Evolutionary conservation across 345 rosid genomes (phyloP).

Genomic region (Eucalyptus guilfoylei): DNA sequence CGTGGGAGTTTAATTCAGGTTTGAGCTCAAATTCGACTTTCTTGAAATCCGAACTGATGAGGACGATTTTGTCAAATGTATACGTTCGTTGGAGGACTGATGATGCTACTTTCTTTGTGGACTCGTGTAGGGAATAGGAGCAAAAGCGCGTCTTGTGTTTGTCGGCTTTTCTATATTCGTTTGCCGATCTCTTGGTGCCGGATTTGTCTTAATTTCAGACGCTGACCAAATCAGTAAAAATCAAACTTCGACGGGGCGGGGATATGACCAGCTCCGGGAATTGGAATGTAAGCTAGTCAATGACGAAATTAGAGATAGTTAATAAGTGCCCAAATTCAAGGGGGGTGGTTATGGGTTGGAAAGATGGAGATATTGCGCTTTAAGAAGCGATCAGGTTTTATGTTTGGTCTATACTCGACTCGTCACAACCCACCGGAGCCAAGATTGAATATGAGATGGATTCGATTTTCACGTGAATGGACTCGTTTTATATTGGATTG

Average conservation of each 20-base stretch:
- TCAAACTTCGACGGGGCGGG: neutral
- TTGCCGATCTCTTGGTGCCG: neutral
- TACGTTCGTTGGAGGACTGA: too few relatives aligned
- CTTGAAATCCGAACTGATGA: fast-evolving
- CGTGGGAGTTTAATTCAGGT: neutral
- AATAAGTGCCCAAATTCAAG: neutral
- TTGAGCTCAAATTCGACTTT: neutral
- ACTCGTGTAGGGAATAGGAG: too few relatives aligned
- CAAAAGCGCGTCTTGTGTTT: too few relatives aligned
- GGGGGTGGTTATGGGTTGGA: neutral
- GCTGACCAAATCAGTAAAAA: neutral
- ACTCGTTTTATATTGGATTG: neutral
- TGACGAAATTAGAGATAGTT: too few relatives aligned
- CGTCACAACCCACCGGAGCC: fast-evolving
- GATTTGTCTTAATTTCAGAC: neutral
- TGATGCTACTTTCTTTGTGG: too few relatives aligned
- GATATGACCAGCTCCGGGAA: fast-evolving
- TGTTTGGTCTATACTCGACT: neutral
- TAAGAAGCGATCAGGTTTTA: too few relatives aligned
- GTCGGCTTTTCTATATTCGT: too few relatives aligned
- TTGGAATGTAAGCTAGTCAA: neutral
- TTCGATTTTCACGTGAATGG: too few relatives aligned
- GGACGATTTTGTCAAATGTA: neutral
- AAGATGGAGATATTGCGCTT: too few relatives aligned
- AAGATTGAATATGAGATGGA: neutral